Percentiles rank a stretch among this genome's conserved stretches.
phyloP scores from a whole-genome alignment of 345 rosid genomes.

The Aquilaria sinensis region DNA sequence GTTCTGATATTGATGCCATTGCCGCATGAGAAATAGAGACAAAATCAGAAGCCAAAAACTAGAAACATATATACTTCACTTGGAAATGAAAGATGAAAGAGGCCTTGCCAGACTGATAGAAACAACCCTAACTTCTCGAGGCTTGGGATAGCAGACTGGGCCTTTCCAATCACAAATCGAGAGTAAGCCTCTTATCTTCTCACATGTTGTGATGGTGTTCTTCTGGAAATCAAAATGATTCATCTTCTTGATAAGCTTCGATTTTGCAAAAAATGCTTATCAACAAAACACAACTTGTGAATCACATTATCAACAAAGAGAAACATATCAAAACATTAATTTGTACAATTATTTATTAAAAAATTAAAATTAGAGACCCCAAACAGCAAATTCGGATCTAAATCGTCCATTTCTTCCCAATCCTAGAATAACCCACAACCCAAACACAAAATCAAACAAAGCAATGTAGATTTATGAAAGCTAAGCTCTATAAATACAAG shows the following conservation, averaged over 20 bases:
- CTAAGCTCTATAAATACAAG: background rate
- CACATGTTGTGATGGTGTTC: conserved; percentile 52
- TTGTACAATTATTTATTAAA: background rate
- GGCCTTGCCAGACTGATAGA: conserved; percentile 35
- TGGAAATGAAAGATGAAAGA: conserved; percentile 30
- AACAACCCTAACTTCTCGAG: conserved; percentile 52
- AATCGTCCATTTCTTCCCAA: background rate
- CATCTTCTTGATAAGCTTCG: conserved; percentile 42
- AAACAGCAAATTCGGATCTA: no score
- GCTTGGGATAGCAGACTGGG: conserved; percentile 78
- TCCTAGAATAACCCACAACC: background rate
- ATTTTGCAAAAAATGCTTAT: conserved; percentile 43
- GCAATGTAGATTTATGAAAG: background rate
- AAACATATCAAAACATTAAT: background rate
- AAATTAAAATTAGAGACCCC: no score
- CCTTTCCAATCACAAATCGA: conserved; percentile 19
- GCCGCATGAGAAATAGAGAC: background rate
- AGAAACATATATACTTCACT: conserved; percentile 32
- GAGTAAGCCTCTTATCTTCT: conserved; percentile 40
- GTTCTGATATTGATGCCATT: no score
- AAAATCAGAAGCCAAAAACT: background rate
- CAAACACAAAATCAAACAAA: conserved; percentile 6
- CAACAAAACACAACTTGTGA: background rate
- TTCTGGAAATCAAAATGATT: conserved; percentile 65
- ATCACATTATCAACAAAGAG: background rate